Evolutionary conservation across 345 rosid genomes (phyloP).

Genomic region (Heritiera fomes): DNA sequence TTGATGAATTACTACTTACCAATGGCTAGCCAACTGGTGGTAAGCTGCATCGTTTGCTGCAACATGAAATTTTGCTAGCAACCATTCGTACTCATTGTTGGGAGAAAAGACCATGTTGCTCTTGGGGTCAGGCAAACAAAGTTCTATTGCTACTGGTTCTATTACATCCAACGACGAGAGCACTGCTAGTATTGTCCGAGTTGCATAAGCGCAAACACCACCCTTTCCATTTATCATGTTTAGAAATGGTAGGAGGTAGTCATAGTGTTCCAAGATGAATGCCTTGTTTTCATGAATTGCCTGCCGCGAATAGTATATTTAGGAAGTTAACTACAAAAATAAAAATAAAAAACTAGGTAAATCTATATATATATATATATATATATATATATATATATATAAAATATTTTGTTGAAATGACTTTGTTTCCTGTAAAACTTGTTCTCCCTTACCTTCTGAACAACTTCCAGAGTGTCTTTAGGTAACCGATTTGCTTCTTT

Average conservation of each 20-base stretch:
- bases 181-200: constrained; percentile 57
- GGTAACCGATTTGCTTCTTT: not conserved
- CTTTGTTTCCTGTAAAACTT: not conserved
- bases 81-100: constrained; percentile 35
- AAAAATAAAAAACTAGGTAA: no score
- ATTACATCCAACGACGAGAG: constrained; percentile 4
- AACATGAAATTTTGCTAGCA: constrained; percentile 64
- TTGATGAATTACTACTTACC: constrained; percentile 47
- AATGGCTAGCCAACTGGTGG: constrained; percentile 63
- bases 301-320: constrained; percentile 25
- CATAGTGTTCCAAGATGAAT: constrained; percentile 62
- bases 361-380: no score
- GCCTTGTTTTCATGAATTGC: constrained; percentile 42
- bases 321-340: not conserved
- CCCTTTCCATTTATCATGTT: constrained; percentile 37
- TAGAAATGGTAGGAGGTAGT: constrained; percentile 57
- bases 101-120: not conserved
- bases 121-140: constrained; percentile 38
- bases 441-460: not conserved
- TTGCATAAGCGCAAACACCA: constrained; percentile 55
- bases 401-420: not conserved
- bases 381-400: no score
- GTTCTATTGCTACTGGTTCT: constrained; percentile 59
- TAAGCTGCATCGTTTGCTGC: constrained; percentile 58
- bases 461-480: accelerated